phyloP scores from a whole-genome alignment of 306 rosid genomes.

The Trichosanthes truncata region DNA sequence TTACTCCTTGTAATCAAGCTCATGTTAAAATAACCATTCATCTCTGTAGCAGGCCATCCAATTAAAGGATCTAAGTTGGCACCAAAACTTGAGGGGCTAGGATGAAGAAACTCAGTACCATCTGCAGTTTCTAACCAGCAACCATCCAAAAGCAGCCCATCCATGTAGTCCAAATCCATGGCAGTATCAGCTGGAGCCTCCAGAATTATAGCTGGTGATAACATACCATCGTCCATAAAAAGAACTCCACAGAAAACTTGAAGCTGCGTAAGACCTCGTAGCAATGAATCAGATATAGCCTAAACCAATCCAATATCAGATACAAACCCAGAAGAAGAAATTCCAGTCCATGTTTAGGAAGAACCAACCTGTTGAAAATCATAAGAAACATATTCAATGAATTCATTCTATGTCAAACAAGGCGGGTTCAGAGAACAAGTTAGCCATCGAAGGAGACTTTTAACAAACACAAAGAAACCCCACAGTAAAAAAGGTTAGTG shows the following conservation, averaged over 20 bases:
- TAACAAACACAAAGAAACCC: background rate
- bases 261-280: background rate
- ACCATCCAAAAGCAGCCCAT: constrained; percentile 61
- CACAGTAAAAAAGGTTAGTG: background rate
- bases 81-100: constrained; percentile 36
- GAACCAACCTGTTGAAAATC: constrained; percentile 1
- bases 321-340: background rate
- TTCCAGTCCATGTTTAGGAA: background rate
- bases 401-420: background rate
- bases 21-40: constrained; percentile 8
- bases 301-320: constrained; percentile 8
- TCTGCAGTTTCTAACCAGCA: constrained; percentile 81
- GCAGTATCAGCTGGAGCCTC: constrained; percentile 44
- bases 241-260: constrained; percentile 12
- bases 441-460: constrained; percentile 4
- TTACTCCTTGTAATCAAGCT: constrained; percentile 20
- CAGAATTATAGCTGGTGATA: constrained; percentile 43
- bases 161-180: constrained; percentile 78
- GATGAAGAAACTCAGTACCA: constrained; percentile 49
- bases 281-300: background rate
- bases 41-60: constrained; percentile 48
- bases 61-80: constrained; percentile 45
- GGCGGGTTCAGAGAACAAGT: background rate
- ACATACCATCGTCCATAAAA: constrained; percentile 56
- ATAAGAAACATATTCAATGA: background rate